Percentiles rank a stretch among this genome's conserved stretches.
phyloP scores from a whole-genome alignment of 768 basidiomycete genomes.

The Xerocomellus dryophilus region DNA sequence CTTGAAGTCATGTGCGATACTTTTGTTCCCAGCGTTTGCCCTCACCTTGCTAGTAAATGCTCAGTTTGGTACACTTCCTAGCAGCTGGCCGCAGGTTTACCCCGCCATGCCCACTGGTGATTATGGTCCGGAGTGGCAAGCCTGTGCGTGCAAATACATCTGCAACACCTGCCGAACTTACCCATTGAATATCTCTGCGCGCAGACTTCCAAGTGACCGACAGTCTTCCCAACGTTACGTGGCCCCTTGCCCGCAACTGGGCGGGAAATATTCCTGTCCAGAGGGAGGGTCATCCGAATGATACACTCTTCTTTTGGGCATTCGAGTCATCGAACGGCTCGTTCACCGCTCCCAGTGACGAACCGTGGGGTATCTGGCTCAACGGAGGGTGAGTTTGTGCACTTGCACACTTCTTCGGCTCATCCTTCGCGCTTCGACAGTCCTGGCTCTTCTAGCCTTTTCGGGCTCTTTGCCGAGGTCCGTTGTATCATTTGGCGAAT shows the following conservation, averaged over 20 bases:
- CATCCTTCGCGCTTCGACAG: slow-evolving; percentile 27
- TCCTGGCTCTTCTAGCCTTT: slow-evolving; percentile 68
- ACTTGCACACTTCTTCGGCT: neutral
- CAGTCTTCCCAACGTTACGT: slow-evolving; percentile 59
- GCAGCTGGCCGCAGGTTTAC: slow-evolving; percentile 41
- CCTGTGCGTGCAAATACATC: slow-evolving; percentile 42
- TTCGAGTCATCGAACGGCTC: slow-evolving; percentile 58
- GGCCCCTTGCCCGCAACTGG: slow-evolving; percentile 48
- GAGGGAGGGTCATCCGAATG: slow-evolving; percentile 55
- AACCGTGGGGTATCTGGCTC: slow-evolving; percentile 74
- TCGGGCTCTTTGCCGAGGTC: slow-evolving; percentile 63
- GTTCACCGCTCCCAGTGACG: slow-evolving; percentile 41
- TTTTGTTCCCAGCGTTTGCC: slow-evolving; percentile 2
- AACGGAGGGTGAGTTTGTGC: slow-evolving; percentile 57
- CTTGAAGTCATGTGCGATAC: slow-evolving; percentile 10
- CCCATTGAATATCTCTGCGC: neutral
- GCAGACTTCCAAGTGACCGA: slow-evolving; percentile 60
- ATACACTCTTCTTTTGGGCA: slow-evolving; percentile 66
- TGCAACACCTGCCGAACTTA: neutral
- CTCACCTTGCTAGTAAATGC: slow-evolving; percentile 16
- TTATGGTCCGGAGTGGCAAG: slow-evolving; percentile 59
- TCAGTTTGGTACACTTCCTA: slow-evolving; percentile 26
- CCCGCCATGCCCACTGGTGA: slow-evolving; percentile 43
- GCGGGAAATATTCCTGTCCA: slow-evolving; percentile 66
- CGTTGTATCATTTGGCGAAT: slow-evolving; percentile 12